Evolutionary conservation across 2,329 filamentous ascomycete genomes (phyloP), one percentile per base, ranked within the genome.

Genomic region (Tothia fuscella): DNA sequence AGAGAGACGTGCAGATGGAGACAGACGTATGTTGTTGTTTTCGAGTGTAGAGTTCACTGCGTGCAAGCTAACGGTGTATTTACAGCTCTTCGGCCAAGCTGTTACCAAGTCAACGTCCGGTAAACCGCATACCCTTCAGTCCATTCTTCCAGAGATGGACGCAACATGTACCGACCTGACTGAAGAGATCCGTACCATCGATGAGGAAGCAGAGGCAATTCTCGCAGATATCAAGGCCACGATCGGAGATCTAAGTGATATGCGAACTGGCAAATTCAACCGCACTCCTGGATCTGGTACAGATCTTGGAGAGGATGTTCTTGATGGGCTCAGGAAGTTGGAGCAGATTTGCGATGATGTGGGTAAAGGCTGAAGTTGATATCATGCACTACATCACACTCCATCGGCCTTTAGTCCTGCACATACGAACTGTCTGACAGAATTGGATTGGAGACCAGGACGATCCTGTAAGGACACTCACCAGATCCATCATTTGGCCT

Each of bases 231-330:
- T 91, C 39, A 70, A 71, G 48, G 70, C 76, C 43, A 79, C 72
- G 0, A 72, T 91, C 13, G 80, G 80, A 24, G 76, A 74, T 36
- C 64, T 94, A 56, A 93, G 85, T 58, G 84, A 93, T 59, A 67
- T 93, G 42, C 77, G 83, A 34, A 89, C 91, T 53, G 86, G 87
- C 28, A 78, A 78, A 42, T 72, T 91, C 44, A 59, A 62, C 29
- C 63, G 62, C 19, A 56, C 64, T 19, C 56, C 59, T 17, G 63
- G 60, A 9, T 70, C 74, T 26, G 81, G 82, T 48, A 59, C 68
- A 17, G 68, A 76, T 45, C 61, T 88, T 24, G 68, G 68, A 20
- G 70, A 76, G 35, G 79, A 87, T 49, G 73, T 85, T 22, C 63
- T 86, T 14, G 72, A 79, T 35, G 79, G 79, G 5, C 63, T 91